Evolutionary conservation across 1,139 yeast species (phyloP), one percentile per base, ranked within the genome.

Genomic region (Hyphopichia burtonii): DNA sequence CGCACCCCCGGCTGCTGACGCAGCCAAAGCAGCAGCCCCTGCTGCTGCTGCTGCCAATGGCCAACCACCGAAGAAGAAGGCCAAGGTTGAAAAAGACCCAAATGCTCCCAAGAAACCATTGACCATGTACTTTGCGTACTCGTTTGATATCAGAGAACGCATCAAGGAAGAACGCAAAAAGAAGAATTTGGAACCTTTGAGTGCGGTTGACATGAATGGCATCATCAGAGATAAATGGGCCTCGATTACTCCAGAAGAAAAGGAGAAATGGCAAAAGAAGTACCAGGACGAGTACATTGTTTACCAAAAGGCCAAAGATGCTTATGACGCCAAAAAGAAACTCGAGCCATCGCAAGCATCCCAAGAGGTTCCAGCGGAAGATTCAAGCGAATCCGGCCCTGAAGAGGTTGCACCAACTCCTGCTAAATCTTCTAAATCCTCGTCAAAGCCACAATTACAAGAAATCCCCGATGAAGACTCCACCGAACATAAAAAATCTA

Each of bases 161-260:
- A 66, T 89, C 49, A 80, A 84, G 47, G 82, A 81, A 46, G 89
- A 86, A 50, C 76, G 94, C 59, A 72, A 68, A 45, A 67, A 71
- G 40, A 70, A 74, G 44, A 83, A 84, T 28, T 71, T 78, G 48
- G 76, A 84, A 15, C 78, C 89, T 7, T 71, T 85, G 50, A 73
- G 83, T 19, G 86, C 91, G 40, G 78, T 81, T 34, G 96, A 87
- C 53, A 78, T 88, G 68, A 86, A 94, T 37, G 83, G 80, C 54
- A 83, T 83, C 54, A 83, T 89, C 52, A 82, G 93, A 42, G 82
- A 78, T 54, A 79, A 82, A 60, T 90, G 96, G 96, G 80, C 80
- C 54, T 76, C 72, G 38, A 69, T 89, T 58, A 59, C 82, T 42
- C 85, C 78, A 16, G 76, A 69, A 27, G 93, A 86, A 57, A 86